These are phyloP conservation scores for Clarireedia paspali DNA, from an alignment of 2,329 filamentous ascomycete genomes.

Conservation along the genomic window DNA sequence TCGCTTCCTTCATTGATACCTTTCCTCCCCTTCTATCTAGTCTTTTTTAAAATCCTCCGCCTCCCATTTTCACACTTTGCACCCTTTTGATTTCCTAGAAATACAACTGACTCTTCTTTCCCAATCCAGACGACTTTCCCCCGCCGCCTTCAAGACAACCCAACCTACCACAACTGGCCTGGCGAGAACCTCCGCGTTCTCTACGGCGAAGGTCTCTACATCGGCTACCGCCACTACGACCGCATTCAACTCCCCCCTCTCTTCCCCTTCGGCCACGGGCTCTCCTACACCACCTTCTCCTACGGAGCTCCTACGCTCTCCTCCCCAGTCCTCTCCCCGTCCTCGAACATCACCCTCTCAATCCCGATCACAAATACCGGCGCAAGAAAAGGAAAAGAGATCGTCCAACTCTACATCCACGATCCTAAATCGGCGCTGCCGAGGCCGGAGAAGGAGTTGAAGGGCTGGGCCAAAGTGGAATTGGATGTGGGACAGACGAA, in stretches of 20 bases:
- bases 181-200: constrained; percentile 60
- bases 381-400: constrained; percentile 48
- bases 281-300: constrained; percentile 64
- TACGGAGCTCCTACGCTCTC: constrained; percentile 51
- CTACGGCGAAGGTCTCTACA: constrained; percentile 66
- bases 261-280: constrained; percentile 67
- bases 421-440: constrained; percentile 55
- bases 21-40: not conserved
- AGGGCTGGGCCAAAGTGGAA: constrained; percentile 59
- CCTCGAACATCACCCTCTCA: constrained; percentile 21
- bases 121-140: constrained; percentile 54
- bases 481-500: constrained; percentile 45
- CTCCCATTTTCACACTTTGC: no score
- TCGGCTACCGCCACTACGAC: constrained; percentile 70
- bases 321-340: constrained; percentile 30
- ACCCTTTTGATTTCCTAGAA: no score
- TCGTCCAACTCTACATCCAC: constrained; percentile 61
- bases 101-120: constrained; percentile 1
- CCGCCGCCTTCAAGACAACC: constrained; percentile 53
- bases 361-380: constrained; percentile 56
- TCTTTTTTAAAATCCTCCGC: no score
- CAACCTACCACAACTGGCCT: constrained; percentile 66
- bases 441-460: constrained; percentile 62
- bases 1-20: not conserved
- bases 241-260: constrained; percentile 49